Base-by-base conservation (phyloP, 1,139 yeast genomes). In the Pichia terricola region DNA sequence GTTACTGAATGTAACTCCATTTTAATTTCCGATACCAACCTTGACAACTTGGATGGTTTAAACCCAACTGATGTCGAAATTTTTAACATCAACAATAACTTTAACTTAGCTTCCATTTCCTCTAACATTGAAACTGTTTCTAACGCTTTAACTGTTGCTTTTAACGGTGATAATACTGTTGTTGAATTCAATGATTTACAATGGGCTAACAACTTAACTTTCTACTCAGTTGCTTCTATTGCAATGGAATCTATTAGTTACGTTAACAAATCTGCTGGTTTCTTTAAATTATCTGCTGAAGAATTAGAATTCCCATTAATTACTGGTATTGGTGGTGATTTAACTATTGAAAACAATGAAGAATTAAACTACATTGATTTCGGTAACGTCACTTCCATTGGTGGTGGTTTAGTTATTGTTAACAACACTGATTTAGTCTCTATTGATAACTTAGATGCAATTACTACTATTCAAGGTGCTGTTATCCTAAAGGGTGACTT, bases 31-130 rank as follows among this genome's bases (percentile, higher is more conserved):
- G 96, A 91, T 74, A 91, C 98, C 54, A 77, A 81, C 56, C 75
- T 91, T 65, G 73, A 73, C 59, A 70, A 86, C 45, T 78, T 91
- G 58, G 77, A 76, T 45, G 97, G 97, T 65, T 77, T 91, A 64
- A 78, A 79, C 64, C 84, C 89, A 57, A 71, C 71, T 61, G 63
- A 77, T 59, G 84, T 87, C 59, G 76, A 76, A 63, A 71, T 72
- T 49, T 85, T 88, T 73, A 76, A 88, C 72, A 77, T 91, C 60
- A 89, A 88, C 87, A 91, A 91, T 82, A 81, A 81, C 75, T 73
- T 74, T 62, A 73, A 72, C 64, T 77, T 89, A 58, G 73, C 71
- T 61, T 68, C 84, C 51, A 73, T 83, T 58, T 77, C 83, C 63
- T 79, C 89, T 44, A 79, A 79, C 55, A 77, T 91, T 65, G 67